A percentile compares a stretch with the other conserved stretches of the same genome.
These are phyloP conservation scores for Pezizomycotina sp. DNA, from an alignment of 2,329 filamentous ascomycete species.

Conservation along the genomic window DNA sequence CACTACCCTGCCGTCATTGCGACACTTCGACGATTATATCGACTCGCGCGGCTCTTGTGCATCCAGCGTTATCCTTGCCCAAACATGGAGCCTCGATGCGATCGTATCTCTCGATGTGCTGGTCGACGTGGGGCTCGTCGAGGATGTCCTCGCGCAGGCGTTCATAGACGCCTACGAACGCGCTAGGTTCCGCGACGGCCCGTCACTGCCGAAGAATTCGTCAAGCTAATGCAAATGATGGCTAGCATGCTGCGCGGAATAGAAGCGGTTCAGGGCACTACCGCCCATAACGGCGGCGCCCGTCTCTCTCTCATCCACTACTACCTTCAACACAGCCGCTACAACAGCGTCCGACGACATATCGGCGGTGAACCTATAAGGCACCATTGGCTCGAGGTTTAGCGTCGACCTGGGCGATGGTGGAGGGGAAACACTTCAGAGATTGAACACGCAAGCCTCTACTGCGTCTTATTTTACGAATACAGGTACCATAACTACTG, in stretches of 20 bases:
- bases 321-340: too few species aligned
- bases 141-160: constrained; percentile 32
- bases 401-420: too few species aligned
- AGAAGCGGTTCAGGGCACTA: too few species aligned
- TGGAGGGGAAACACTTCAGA: too few species aligned
- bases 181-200: constrained; percentile 58
- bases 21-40: constrained; percentile 88
- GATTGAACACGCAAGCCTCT: too few species aligned
- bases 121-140: constrained; percentile 46
- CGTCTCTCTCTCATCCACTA: too few species aligned
- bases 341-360: too few species aligned
- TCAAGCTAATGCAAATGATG: constrained; percentile 67
- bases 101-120: constrained; percentile 65
- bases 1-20: constrained; percentile 67
- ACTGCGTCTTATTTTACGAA: too few species aligned
- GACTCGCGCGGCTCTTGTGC: constrained; percentile 55
- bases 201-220: constrained; percentile 54
- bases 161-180: constrained; percentile 69
- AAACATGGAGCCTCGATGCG: constrained; percentile 48
- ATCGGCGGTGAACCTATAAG: too few species aligned
- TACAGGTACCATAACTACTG: too few species aligned
- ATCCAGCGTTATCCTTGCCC: constrained; percentile 30
- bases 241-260: constrained; percentile 64
- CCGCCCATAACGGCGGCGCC: too few species aligned
- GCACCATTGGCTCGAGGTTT: too few species aligned